These are phyloP conservation scores for Bothriochloa decipiens DNA, from an alignment of 176 grass and related monocot species.

Conservation along the genomic window DNA sequence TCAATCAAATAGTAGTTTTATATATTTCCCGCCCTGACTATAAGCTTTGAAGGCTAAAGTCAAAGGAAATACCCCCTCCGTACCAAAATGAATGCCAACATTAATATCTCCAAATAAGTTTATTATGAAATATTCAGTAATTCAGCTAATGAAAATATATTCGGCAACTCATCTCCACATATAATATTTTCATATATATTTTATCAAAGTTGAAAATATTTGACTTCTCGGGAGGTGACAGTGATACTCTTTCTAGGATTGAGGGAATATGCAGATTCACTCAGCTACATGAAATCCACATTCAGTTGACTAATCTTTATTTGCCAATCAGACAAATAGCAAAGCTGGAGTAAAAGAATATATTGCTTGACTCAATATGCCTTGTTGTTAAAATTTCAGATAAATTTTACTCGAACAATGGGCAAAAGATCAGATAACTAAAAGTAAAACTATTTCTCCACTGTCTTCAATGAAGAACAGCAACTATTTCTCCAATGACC, in stretches of 20 bases:
- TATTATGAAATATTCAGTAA: too few relatives aligned
- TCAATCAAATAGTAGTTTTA: background rate
- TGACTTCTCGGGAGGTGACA: too few relatives aligned
- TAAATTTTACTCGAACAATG: background rate
- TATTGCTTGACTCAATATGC: background rate
- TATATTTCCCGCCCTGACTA: background rate
- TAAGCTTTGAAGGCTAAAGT: background rate
- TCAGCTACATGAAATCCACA: background rate
- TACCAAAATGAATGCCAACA: too few relatives aligned
- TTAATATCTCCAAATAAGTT: too few relatives aligned
- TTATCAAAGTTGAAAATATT: too few relatives aligned
- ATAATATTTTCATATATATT: too few relatives aligned
- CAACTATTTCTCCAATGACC: too few relatives aligned
- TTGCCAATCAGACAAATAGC: background rate
- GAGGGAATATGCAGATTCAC: background rate
- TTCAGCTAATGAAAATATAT: too few relatives aligned
- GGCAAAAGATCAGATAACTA: background rate
- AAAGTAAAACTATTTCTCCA: conserved; percentile 5
- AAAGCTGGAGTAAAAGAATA: background rate
- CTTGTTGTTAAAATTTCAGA: background rate
- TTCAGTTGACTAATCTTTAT: background rate
- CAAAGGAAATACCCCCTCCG: background rate
- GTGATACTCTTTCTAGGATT: too few relatives aligned
- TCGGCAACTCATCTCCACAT: too few relatives aligned
- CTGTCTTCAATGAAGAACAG: background rate